These are phyloP conservation scores for Aspergillus bridgeri DNA, from an alignment of 495 filamentous ascomycete species.

Conservation along the genomic window DNA sequence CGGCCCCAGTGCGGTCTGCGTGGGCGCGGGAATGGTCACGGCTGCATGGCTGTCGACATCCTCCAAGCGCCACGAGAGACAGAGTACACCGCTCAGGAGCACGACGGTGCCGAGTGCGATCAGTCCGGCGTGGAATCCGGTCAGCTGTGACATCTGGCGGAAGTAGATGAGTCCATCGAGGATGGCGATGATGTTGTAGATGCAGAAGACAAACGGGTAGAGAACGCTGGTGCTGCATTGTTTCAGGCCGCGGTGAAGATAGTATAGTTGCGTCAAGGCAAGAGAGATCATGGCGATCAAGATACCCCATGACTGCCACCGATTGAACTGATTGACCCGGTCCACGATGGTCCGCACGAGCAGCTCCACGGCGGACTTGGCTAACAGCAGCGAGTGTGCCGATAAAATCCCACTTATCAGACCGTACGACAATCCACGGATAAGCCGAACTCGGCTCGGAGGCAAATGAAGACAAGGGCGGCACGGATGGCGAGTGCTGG, in stretches of 20 bases:
- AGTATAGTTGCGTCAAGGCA: conserved; percentile 90
- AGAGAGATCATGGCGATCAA: conserved; percentile 76
- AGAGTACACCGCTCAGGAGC: conserved; percentile 82
- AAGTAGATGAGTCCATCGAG: conserved; percentile 98
- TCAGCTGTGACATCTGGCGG: conserved; percentile 75
- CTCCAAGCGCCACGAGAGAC: conserved; percentile 89
- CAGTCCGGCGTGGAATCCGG: conserved; percentile 69
- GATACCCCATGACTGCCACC: conserved; percentile 96
- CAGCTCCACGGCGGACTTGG: conserved; percentile 94
- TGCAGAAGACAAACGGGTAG: conserved; percentile 97
- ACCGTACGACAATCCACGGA: conserved; percentile 84
- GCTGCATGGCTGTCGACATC: conserved; percentile 58
- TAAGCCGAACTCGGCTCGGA: conserved; percentile 63
- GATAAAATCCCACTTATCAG: conserved; percentile 89
- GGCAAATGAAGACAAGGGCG: conserved; percentile 32
- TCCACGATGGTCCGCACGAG: conserved; percentile 91
- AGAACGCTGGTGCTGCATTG: conserved; percentile 93
- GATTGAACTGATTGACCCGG: conserved; percentile 87
- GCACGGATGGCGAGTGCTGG: conserved; percentile 36
- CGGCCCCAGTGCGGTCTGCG: conserved; percentile 41
- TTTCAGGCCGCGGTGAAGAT: conserved; percentile 88
- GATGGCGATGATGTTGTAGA: conserved; percentile 99
- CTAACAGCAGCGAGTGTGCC: conserved; percentile 86
- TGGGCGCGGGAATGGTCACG: conserved; percentile 35
- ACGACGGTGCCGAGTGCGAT: conserved; percentile 86